Percentiles rank a stretch among this genome's conserved stretches.
Evolutionary conservation across 139 green algal species (phyloP).

Genomic region (Auxenochlorella protothecoides): DNA sequence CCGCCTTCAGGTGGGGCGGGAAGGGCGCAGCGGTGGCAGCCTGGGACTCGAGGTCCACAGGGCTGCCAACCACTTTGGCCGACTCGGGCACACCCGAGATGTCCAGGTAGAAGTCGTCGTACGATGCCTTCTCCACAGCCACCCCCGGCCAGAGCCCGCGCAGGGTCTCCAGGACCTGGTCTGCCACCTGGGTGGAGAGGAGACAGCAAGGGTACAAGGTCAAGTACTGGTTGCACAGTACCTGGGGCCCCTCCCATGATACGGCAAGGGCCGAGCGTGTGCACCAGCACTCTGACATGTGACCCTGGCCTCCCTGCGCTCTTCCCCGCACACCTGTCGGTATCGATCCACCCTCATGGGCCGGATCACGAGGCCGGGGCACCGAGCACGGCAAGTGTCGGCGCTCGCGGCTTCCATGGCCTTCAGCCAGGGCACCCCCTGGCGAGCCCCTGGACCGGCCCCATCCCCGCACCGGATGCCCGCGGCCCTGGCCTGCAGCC

Average conservation of each 20-base stretch:
- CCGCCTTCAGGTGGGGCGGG: neutral
- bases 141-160: constrained; percentile 15
- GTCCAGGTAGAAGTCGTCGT: constrained; percentile 59
- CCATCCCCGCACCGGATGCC: constrained; percentile 49
- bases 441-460: constrained; percentile 23
- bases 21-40: too few relatives aligned
- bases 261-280: too few relatives aligned
- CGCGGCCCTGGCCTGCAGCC: constrained; percentile 33
- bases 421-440: constrained; percentile 17
- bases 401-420: constrained; percentile 29
- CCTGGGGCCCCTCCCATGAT: too few relatives aligned
- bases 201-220: neutral
- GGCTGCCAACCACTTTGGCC: too few relatives aligned
- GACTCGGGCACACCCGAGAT: neutral
- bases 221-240: neutral
- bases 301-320: too few relatives aligned
- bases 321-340: constrained; percentile 9
- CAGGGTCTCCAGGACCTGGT: constrained; percentile 31
- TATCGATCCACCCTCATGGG: constrained; percentile 51
- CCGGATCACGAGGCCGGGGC: constrained; percentile 38
- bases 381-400: constrained; percentile 32
- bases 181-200: constrained; percentile 16
- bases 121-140: constrained; percentile 35
- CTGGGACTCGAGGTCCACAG: too few relatives aligned
- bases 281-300: neutral